phyloP scores from a whole-genome alignment of 2,329 filamentous ascomycete genomes.

The Capronia americana region DNA sequence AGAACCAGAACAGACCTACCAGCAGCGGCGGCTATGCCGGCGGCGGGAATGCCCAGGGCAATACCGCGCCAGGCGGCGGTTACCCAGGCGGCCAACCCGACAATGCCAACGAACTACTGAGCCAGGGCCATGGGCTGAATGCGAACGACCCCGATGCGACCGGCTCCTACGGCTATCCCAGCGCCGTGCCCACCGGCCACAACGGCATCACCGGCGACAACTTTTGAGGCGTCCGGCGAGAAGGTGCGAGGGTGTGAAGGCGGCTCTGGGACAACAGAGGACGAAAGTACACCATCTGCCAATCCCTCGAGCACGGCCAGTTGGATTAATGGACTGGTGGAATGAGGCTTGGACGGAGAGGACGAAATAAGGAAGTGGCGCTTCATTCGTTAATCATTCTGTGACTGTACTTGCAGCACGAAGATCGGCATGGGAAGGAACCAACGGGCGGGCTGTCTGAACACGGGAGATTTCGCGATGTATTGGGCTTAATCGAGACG shows the following conservation, averaged over 20 bases:
- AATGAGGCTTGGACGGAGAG: slow-evolving; percentile 1
- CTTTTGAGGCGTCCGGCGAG: slow-evolving; percentile 46
- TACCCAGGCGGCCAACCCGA: slow-evolving; percentile 49
- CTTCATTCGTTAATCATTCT: slow-evolving; percentile 21
- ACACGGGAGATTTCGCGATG: slow-evolving; percentile 22
- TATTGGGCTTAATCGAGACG: slow-evolving; percentile 15
- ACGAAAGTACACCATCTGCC: slow-evolving; percentile 34
- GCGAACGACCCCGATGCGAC: slow-evolving; percentile 53
- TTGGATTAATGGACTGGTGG: slow-evolving; percentile 18
- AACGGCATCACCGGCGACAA: slow-evolving; percentile 54
- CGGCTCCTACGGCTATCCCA: slow-evolving; percentile 52
- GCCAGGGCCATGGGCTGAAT: slow-evolving; percentile 49
- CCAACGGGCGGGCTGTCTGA: slow-evolving; percentile 30
- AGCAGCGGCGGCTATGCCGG: slow-evolving; percentile 52
- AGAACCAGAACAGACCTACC: slow-evolving; percentile 65
- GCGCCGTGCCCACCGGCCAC: slow-evolving; percentile 55
- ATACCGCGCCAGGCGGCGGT: slow-evolving; percentile 43
- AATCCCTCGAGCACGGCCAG: slow-evolving; percentile 37
- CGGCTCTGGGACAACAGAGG: slow-evolving; percentile 29
- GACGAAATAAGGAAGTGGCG: slow-evolving; percentile 6
- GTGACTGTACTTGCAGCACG: slow-evolving; percentile 4
- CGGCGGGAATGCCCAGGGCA: slow-evolving; percentile 43
- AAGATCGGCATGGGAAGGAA: slow-evolving; percentile 14
- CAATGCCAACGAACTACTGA: slow-evolving; percentile 53
- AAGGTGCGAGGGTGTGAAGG: slow-evolving; percentile 22